phyloP scores from a whole-genome alignment of 2,329 filamentous ascomycete species.

The Chaetomiaceae sp. region DNA sequence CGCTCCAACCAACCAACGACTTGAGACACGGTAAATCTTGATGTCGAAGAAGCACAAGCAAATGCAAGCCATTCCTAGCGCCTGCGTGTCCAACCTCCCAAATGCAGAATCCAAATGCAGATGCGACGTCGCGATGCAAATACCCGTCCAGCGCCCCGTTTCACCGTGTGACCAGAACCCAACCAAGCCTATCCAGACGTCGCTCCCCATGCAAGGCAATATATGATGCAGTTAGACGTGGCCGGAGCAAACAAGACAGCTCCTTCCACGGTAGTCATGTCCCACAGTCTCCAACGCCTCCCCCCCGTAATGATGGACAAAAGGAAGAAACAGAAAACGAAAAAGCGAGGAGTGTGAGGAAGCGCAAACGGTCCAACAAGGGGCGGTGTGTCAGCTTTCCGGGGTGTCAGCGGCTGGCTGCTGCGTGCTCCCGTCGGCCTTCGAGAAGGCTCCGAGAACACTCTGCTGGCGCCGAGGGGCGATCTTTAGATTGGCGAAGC shows the following conservation, averaged over 20 bases:
- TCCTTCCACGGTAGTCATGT: slow-evolving; percentile 13
- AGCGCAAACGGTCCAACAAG: neutral
- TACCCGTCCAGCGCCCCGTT: slow-evolving; percentile 12
- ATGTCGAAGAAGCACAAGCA: slow-evolving; percentile 1
- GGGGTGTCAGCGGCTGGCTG: slow-evolving; percentile 8
- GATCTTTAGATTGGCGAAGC: slow-evolving; percentile 61
- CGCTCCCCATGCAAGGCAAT: slow-evolving; percentile 17
- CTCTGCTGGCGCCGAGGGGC: slow-evolving; percentile 59
- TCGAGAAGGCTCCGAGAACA: slow-evolving; percentile 45
- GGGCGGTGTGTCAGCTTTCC: slow-evolving; percentile 11
- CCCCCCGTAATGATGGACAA: neutral
- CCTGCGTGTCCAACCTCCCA: slow-evolving; percentile 7
- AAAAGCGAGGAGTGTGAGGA: neutral
- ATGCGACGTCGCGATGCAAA: slow-evolving; percentile 14
- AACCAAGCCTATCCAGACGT: slow-evolving; percentile 15
- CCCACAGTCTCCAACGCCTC: slow-evolving; percentile 1
- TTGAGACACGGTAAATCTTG: slow-evolving; percentile 1
- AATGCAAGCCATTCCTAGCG: slow-evolving; percentile 13
- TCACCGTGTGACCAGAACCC: slow-evolving; percentile 8
- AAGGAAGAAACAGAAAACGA: neutral
- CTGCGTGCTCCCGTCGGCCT: slow-evolving; percentile 22
- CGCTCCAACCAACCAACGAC: slow-evolving; percentile 1
- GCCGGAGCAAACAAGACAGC: slow-evolving; percentile 16
- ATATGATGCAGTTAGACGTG: slow-evolving; percentile 21
- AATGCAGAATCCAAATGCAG: slow-evolving; percentile 9